Base-by-base conservation (phyloP, 805 yeast genomes). In the Hanseniaspora mollemarum region DNA sequence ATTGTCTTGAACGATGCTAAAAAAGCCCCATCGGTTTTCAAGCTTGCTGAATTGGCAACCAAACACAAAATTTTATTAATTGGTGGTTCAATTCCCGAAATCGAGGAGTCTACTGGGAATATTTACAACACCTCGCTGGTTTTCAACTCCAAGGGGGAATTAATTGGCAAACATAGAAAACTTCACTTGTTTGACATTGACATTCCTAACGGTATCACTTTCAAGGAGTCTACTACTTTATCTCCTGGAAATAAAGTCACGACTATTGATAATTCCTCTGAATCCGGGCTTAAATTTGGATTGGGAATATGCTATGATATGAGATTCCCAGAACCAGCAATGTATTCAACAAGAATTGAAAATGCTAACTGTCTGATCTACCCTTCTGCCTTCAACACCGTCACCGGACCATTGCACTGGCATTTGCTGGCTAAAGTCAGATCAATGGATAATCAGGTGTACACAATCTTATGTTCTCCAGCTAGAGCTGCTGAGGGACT, bases 71-170 rank as follows among this genome's bases (percentile, higher is more conserved):
- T 87, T 16, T 78, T 73, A 52, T 70, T 90, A 39, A 75, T 90
- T 39, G 97, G 97, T 15, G 98, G 98, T 15, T 86, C 96, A 0
- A 78, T 85, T 57, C 97, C 97, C 1, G 98, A 92, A 64, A 59
- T 74, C 26, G 78, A 72, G 42, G 78, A 72, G 13, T 68, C 65
- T 19, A 77, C 74, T 43, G 71, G 72, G 50, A 77, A 78, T 56
- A 60, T 79, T 26, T 83, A 76, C 73, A 79, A 88, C 69, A 80
- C 94, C 28, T 77, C 85, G 43, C 60, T 86, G 60, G 72, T 94
- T 2, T 90, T 86, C 62, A 66, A 77, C 54, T 81, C 81, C 1
- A 43, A 63, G 2, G 98, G 98, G 2, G 73, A 78, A 36, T 70
- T 88, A 51, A 76, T 90, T 51, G 96, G 87, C 44, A 84, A 81